A percentile compares a stretch with the other conserved stretches of the same genome.
Evolutionary conservation across 257 asterid genomes (phyloP).

Genomic region (Rehmannia glutinosa): DNA sequence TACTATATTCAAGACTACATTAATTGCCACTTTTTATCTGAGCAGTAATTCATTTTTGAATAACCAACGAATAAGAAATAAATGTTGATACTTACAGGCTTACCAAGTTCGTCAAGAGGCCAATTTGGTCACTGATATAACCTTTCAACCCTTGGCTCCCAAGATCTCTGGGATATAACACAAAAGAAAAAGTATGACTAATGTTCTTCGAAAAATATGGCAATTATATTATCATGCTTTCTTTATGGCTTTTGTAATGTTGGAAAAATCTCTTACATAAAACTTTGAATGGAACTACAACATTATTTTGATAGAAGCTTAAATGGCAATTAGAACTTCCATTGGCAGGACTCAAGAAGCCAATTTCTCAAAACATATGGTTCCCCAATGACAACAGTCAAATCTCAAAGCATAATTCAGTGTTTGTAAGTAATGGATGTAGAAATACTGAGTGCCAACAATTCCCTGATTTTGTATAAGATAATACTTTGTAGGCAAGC

Average conservation of each 20-base stretch:
- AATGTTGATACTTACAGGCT: slow-evolving; percentile 82
- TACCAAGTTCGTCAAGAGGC: slow-evolving; percentile 80
- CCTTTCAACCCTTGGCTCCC: slow-evolving; percentile 99
- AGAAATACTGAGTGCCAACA: not conserved
- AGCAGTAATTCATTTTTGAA: slow-evolving; percentile 9
- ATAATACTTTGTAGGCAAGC: not conserved
- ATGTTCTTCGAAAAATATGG: not conserved
- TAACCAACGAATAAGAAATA: slow-evolving; percentile 3
- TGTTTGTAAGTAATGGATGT: too few relatives aligned
- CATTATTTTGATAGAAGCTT: not conserved
- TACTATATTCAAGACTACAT: not conserved
- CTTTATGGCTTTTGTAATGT: not conserved
- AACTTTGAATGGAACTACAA: not conserved
- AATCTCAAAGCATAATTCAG: too few relatives aligned
- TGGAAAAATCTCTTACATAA: too few relatives aligned
- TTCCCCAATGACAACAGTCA: too few relatives aligned
- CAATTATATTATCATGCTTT: not conserved
- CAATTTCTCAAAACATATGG: too few relatives aligned
- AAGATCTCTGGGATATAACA: slow-evolving; percentile 58
- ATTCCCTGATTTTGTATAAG: not conserved
- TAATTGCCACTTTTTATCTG: not conserved
- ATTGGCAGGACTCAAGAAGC: too few relatives aligned
- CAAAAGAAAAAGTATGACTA: not conserved
- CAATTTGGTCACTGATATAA: slow-evolving; percentile 65
- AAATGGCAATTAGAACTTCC: too few relatives aligned